These are phyloP conservation scores for Coelastrella sp. DNA, from an alignment of 139 green algal species.

Conservation along the genomic window DNA sequence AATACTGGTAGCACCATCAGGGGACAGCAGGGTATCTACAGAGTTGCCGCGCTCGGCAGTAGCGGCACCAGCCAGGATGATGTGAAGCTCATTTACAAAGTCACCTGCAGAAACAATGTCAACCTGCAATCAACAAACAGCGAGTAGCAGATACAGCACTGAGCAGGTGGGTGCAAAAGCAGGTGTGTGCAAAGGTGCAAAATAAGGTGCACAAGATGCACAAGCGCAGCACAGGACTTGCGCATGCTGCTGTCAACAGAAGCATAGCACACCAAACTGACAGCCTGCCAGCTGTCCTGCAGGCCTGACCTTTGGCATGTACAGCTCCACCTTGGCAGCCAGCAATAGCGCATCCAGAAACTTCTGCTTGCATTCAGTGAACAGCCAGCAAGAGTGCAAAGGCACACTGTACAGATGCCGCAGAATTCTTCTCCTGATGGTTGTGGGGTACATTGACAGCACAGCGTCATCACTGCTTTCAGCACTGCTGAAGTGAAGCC, in stretches of 20 bases:
- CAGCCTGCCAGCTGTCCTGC: background rate
- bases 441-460: constrained; percentile 61
- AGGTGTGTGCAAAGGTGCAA: background rate
- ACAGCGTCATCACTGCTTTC: constrained; percentile 54
- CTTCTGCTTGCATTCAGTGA: constrained; percentile 50
- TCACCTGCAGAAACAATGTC: constrained; percentile 64
- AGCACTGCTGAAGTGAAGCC: constrained; percentile 30
- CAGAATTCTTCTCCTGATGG: constrained; percentile 61
- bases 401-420: constrained; percentile 61
- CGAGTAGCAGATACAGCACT: too few species aligned
- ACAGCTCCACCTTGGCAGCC: constrained; percentile 56
- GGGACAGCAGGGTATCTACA: background rate
- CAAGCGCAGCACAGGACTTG: too few species aligned
- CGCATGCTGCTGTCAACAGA: background rate
- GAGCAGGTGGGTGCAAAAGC: background rate
- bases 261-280: background rate
- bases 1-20: background rate
- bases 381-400: constrained; percentile 57
- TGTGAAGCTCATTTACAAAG: constrained; percentile 63
- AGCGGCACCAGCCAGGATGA: constrained; percentile 54
- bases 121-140: constrained; percentile 31
- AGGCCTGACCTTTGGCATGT: constrained; percentile 53
- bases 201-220: too few species aligned
- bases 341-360: constrained; percentile 68
- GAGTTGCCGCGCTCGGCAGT: too few species aligned